Evolutionary conservation across 2,329 filamentous ascomycete species (phyloP).

Genomic region (Diaporthe ampelina): DNA sequence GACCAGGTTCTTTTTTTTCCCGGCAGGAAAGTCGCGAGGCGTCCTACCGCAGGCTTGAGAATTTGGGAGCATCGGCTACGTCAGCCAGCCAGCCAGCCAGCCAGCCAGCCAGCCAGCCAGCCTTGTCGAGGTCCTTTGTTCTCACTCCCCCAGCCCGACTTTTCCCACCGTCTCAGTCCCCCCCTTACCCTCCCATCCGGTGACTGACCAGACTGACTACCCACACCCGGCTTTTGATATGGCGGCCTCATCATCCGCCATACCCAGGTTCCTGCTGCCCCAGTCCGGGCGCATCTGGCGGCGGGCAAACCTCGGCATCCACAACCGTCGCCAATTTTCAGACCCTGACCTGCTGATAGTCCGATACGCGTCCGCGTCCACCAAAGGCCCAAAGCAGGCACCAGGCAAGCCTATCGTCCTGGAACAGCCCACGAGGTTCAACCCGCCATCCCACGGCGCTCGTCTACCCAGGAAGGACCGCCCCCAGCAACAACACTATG

Average conservation of each 20-base stretch:
- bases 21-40: not conserved
- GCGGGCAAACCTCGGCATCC: constrained; percentile 45
- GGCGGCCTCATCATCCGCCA: constrained; percentile 63
- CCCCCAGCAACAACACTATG: constrained; percentile 79
- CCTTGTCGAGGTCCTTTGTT: not conserved
- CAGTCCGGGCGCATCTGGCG: constrained; percentile 71
- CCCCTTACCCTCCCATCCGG: not conserved
- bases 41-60: not conserved
- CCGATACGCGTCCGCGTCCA: constrained; percentile 47
- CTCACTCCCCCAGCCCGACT: not conserved
- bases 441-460: constrained; percentile 89
- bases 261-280: constrained; percentile 78
- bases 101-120: too few species aligned
- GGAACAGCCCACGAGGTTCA: constrained; percentile 90
- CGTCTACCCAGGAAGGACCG: constrained; percentile 67
- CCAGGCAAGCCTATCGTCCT: constrained; percentile 74
- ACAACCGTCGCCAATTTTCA: constrained; percentile 39
- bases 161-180: not conserved
- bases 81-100: constrained; percentile 21
- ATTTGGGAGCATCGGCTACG: not conserved
- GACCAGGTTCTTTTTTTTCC: too few species aligned
- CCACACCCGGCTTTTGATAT: constrained; percentile 48
- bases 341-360: constrained; percentile 50
- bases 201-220: constrained; percentile 12
- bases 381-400: constrained; percentile 53